phyloP scores from a whole-genome alignment of 208 protist genomes.

The Phytomonas francai region DNA sequence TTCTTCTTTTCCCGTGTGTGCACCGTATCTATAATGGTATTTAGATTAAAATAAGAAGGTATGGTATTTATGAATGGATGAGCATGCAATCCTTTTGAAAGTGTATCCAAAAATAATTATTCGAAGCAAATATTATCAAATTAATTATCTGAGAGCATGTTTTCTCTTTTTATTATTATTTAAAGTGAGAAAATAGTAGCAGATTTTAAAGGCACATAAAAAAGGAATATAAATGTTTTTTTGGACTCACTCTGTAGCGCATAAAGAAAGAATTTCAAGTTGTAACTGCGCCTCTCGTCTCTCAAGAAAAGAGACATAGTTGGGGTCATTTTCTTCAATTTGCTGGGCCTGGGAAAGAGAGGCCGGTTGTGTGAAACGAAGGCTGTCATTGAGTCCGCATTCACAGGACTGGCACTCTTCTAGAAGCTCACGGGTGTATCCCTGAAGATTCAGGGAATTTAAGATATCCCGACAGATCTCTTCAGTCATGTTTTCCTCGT shows the following conservation, averaged over 20 bases:
- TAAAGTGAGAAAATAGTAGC: neutral
- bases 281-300: neutral
- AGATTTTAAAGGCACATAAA: neutral
- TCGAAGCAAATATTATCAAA: neutral
- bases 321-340: neutral
- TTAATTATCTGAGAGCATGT: neutral
- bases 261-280: slow-evolving; percentile 4
- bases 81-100: neutral
- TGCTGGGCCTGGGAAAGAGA: neutral
- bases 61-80: neutral
- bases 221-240: neutral
- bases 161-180: neutral
- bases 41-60: neutral
- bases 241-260: neutral
- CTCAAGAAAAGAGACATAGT: neutral
- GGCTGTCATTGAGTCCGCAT: neutral
- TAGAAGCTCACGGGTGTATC: neutral
- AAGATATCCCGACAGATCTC: neutral
- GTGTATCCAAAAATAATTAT: neutral
- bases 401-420: neutral
- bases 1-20: neutral
- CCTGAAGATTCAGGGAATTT: neutral
- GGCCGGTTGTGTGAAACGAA: neutral
- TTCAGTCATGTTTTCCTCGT: neutral
- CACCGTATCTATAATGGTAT: neutral